phyloP scores from a whole-genome alignment of 495 filamentous ascomycete species.

The Astrothelium macrocarpum region DNA sequence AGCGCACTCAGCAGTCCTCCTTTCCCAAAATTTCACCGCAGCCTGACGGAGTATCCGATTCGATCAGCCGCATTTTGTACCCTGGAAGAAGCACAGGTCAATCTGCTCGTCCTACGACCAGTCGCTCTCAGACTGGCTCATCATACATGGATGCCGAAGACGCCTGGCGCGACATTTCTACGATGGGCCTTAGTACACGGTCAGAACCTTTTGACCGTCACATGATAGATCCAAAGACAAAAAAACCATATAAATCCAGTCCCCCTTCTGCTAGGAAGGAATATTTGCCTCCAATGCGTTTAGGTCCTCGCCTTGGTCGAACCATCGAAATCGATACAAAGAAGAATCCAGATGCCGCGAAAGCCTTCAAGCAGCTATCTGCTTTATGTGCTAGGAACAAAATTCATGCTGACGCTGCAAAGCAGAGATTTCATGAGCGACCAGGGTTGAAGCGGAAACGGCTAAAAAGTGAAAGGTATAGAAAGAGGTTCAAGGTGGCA shows the following conservation, averaged over 20 bases:
- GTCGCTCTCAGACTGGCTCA: background rate
- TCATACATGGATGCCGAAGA: background rate
- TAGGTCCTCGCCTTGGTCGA: conserved; percentile 38
- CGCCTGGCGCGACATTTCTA: background rate
- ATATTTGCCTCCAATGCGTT: conserved; percentile 8
- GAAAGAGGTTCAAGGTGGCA: conserved; percentile 52
- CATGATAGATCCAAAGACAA: conserved; percentile 7
- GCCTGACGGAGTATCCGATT: no score
- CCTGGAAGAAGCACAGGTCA: no score
- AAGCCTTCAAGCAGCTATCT: conserved; percentile 45
- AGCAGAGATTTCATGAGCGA: conserved; percentile 61
- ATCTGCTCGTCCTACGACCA: background rate
- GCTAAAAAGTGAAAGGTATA: conserved; percentile 55
- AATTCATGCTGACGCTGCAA: conserved; percentile 38
- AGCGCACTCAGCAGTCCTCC: background rate
- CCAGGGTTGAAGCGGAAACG: conserved; percentile 67
- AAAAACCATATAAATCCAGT: background rate
- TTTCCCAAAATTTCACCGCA: background rate
- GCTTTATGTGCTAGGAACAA: conserved; percentile 42
- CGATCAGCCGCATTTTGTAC: no score
- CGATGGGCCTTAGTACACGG: background rate
- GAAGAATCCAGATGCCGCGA: conserved; percentile 42
- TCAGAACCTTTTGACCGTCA: background rate
- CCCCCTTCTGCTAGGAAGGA: conserved; percentile 2
- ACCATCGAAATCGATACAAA: conserved; percentile 41